Base-by-base conservation (phyloP, 1,284 basidiomycete species). In the Fomitopsis pinicola region DNA sequence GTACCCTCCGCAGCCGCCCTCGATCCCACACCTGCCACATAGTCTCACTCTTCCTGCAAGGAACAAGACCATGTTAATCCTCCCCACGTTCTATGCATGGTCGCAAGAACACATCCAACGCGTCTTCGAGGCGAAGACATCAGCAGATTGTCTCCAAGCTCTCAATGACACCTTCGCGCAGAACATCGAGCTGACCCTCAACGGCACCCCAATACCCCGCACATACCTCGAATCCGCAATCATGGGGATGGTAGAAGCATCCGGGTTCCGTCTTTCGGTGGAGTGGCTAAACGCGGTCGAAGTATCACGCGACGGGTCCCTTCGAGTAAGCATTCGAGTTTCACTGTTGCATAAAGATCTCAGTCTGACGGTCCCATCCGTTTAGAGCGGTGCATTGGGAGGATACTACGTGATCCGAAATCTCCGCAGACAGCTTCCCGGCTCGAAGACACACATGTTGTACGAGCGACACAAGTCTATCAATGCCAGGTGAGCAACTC, bases 351-450 rank as follows among this genome's bases (percentile, higher is more conserved):
- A 38, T 5, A 26, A 33, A 4, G 28, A n/a, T 46, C 30, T 44
- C 42, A 40, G 52, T 6, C 19, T 60, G 52, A 45, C 57, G 10
- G 53, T 33, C 12, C 4, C 50, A 52, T 54, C 48, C 50, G 42
- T 35, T 57, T 62, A 84, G 82, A 73, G 76, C 63, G 84, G 84
- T 35, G 73, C 75, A 15, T 79, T 84, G 48, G 80, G 79, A 42
- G 83, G 82, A 28, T 74, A 78, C 61, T 86, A 86, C 69, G 68
- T 80, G 50, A 82, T 85, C 65, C 76, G 76, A 57, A 82, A 83
- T 28, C 76, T 85, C 40, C 75, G 73, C 63, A 79, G 77, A 67
- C 65, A 64, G 22, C 40, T 77, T 44, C 74, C 78, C 19, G 79
- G 74, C 30, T 72, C 73, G 38, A 63, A 68, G 15, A 64, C 67